Evolutionary conservation across 441 rosid species (phyloP), one percentile per base, ranked within the genome.

Genomic region (Hura crepitans): DNA sequence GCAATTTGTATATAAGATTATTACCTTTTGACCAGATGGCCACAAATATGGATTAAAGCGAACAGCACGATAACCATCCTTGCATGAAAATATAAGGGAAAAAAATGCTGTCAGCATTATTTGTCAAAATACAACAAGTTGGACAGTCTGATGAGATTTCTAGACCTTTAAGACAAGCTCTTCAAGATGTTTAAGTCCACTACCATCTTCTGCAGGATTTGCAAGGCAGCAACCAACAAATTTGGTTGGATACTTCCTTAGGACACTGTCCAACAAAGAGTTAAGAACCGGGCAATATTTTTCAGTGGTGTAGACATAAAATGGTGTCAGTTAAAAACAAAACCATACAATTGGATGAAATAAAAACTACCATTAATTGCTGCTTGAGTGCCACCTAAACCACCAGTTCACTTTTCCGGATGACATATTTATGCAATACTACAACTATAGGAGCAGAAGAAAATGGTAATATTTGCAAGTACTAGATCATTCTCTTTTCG

Each of bases 171-270:
- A 76, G 80, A 91, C 82, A 69, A 93, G 98, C 71, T 83, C 80
- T 82, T 91, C 96, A 69, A 91, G 91, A 71, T 84, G 80, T 77
- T 80, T 79, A 54, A 88, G 56, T 47, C 98, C 98, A 75, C 75
- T 84, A 65, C 93, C 90, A 84, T 94, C 92, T 78, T 87, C 96
- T 75, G 93, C 85, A 62, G 98, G 97, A 84, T 91, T 83, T 65
- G 98, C 96, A 68, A 94, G 96, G 84, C 96, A 89, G 77, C 97
- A 94, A 42, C 98, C 98, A 4, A 77, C 86, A 74, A 91, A 91
- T 80, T 89, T 91, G 67, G 83, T 78, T 5, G 97, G 97, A 80
- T 86, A 79, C 77, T 82, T 91, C 82, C 85, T 86, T 75, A 94
- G 64, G 74, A 84, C 89, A 65, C 96, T 93, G 83, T 65, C 49